A percentile compares a stretch with the other conserved stretches of the same genome.
These are phyloP conservation scores for Beta corolliflora DNA, from an alignment of 179 eudicot species.

Conservation along the genomic window DNA sequence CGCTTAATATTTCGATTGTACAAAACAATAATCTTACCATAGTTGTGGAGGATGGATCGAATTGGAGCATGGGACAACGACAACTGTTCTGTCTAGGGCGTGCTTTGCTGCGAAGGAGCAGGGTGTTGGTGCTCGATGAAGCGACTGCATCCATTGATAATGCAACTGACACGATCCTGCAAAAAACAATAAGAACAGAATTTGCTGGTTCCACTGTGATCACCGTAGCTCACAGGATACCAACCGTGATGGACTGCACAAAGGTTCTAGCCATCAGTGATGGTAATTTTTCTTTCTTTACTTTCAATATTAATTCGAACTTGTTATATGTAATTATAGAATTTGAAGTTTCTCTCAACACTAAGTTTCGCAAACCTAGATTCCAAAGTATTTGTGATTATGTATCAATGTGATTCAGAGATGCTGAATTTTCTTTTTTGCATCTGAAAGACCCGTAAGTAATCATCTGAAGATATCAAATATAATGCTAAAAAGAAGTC, in stretches of 20 bases:
- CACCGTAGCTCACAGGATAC: constrained; percentile 16
- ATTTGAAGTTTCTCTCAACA: not conserved
- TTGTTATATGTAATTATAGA: no score
- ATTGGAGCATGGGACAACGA: no score
- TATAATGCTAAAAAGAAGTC: no score
- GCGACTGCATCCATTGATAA: constrained; percentile 32
- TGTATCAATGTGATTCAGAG: no score
- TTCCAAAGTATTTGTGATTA: no score
- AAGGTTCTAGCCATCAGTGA: constrained; percentile 40
- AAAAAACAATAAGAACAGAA: constrained; percentile 59
- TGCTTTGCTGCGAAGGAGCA: not conserved
- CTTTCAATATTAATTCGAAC: not conserved
- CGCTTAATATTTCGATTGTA: no score
- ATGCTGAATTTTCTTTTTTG: no score
- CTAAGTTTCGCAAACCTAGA: not conserved
- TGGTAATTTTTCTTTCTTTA: constrained; percentile 34
- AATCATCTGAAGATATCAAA: no score
- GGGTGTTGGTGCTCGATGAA: not conserved
- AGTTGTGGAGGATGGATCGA: no score
- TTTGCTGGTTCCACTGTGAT: constrained; percentile 64
- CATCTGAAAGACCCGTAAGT: no score
- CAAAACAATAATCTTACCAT: no score
- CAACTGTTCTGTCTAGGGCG: no score
- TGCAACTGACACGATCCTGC: constrained; percentile 57
- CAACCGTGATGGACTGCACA: constrained; percentile 61